Percentiles rank a stretch among this genome's conserved stretches.
Evolutionary conservation across 495 filamentous ascomycete species (phyloP).

Genomic region (Aspergillus heteromorphus): DNA sequence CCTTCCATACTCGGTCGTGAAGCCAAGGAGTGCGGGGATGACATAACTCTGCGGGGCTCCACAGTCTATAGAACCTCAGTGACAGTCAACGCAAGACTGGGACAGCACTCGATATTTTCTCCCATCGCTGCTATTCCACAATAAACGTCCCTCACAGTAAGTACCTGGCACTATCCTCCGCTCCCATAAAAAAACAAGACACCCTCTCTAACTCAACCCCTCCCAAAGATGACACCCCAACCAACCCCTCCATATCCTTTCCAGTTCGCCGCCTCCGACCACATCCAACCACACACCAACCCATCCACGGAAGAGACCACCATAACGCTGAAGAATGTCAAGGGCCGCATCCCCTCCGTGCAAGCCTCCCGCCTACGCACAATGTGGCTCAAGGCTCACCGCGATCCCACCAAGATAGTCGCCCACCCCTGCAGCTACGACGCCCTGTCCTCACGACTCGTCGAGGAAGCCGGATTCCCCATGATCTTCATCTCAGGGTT

Average conservation of each 20-base stretch:
- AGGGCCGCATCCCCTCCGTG: constrained; percentile 24
- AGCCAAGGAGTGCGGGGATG: too few species aligned
- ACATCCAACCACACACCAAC: neutral
- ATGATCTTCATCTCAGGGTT: constrained; percentile 35
- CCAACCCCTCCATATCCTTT: neutral
- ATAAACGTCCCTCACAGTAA: neutral
- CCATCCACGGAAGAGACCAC: neutral
- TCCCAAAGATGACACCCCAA: neutral
- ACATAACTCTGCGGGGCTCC: too few species aligned
- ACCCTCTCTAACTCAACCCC: neutral
- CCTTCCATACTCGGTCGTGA: too few species aligned
- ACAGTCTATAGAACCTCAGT: too few species aligned
- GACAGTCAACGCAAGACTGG: too few species aligned
- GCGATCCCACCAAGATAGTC: constrained; percentile 31
- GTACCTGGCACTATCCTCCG: neutral
- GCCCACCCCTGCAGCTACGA: constrained; percentile 36
- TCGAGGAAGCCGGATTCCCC: constrained; percentile 38
- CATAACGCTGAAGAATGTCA: constrained; percentile 18
- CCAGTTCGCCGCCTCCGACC: neutral
- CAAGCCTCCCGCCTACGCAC: constrained; percentile 32
- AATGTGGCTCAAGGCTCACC: constrained; percentile 33
- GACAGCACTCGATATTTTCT: too few species aligned
- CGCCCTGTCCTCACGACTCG: constrained; percentile 33
- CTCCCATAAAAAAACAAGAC: neutral
- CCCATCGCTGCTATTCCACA: too few species aligned